Evolutionary conservation across 2,329 filamentous ascomycete genomes (phyloP).

Genomic region (Penicillium sp.): DNA sequence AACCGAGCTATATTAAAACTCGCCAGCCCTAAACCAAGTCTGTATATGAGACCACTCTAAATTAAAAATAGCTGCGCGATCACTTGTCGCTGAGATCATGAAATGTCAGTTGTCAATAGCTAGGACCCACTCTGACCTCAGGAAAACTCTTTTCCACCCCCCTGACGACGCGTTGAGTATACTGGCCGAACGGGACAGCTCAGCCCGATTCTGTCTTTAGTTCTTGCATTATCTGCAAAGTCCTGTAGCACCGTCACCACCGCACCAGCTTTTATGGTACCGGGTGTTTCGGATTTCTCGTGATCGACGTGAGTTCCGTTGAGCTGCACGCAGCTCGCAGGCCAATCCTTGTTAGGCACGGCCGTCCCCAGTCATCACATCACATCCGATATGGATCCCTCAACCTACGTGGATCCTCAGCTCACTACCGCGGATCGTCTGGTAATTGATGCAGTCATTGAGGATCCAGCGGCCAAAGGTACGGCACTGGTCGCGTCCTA

Average conservation of each 20-base stretch:
- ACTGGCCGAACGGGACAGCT: background rate
- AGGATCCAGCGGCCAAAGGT: constrained; percentile 30
- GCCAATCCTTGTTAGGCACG: too few relatives aligned
- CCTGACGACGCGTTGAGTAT: constrained; percentile 7
- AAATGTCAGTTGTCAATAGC: background rate
- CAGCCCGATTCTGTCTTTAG: background rate
- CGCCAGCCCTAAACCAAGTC: too few relatives aligned
- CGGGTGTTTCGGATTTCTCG: constrained; percentile 3
- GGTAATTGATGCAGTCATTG: constrained; percentile 43
- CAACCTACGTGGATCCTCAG: constrained; percentile 35
- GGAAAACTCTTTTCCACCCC: constrained; percentile 11
- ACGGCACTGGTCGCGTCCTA: background rate
- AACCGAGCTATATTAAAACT: too few relatives aligned
- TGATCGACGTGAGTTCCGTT: constrained; percentile 8
- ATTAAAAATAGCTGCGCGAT: too few relatives aligned
- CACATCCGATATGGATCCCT: constrained; percentile 32
- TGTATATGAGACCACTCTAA: background rate
- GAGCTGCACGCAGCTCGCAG: background rate
- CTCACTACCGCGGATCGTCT: constrained; percentile 45
- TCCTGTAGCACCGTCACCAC: background rate
- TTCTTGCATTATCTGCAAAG: background rate
- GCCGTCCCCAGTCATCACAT: too few relatives aligned
- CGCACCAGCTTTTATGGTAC: background rate
- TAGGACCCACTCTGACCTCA: constrained; percentile 1
- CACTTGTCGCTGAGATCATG: too few relatives aligned